Evolutionary conservation across 1,284 basidiomycete species (phyloP).

Genomic region (Ustilago curta): DNA sequence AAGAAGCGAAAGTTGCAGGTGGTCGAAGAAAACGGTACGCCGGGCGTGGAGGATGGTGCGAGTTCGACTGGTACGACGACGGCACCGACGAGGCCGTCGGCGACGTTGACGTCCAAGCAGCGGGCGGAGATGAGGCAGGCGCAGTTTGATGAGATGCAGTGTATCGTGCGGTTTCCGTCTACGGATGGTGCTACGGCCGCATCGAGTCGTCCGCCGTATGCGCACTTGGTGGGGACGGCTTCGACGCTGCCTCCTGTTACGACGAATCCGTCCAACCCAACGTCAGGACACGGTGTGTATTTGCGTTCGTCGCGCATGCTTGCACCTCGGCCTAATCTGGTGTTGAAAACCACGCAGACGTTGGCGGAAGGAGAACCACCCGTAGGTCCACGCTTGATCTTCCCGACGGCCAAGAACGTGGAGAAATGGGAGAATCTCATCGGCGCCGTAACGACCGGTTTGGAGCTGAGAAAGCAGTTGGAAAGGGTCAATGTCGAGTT

Average conservation of each 20-base stretch:
- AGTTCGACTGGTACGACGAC: slow-evolving; percentile 18
- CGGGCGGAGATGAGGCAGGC: slow-evolving; percentile 60
- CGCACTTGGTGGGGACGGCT: slow-evolving; percentile 64
- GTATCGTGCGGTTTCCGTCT: slow-evolving; percentile 61
- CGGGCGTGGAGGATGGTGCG: slow-evolving; percentile 28
- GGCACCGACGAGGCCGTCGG: slow-evolving; percentile 19
- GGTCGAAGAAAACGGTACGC: slow-evolving; percentile 28
- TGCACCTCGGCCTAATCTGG: slow-evolving; percentile 60
- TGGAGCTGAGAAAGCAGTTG: slow-evolving; percentile 67
- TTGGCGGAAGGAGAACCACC: slow-evolving; percentile 60
- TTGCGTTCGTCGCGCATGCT: slow-evolving; percentile 66
- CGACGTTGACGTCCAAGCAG: slow-evolving; percentile 50
- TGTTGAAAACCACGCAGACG: slow-evolving; percentile 55
- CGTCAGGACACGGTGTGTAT: slow-evolving; percentile 63
- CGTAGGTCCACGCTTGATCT: slow-evolving; percentile 60
- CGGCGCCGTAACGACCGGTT: slow-evolving; percentile 64
- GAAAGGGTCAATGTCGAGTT: slow-evolving; percentile 61
- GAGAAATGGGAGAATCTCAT: slow-evolving; percentile 69
- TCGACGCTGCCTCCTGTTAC: slow-evolving; percentile 62
- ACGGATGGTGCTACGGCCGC: slow-evolving; percentile 10
- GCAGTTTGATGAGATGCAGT: slow-evolving; percentile 64
- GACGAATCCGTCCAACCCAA: slow-evolving; percentile 48
- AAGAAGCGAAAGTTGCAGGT: slow-evolving; percentile 56
- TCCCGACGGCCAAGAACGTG: slow-evolving; percentile 64
- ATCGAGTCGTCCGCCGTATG: slow-evolving; percentile 57